Evolutionary conservation across 768 basidiomycete genomes (phyloP).

Genomic region (Termitomyces sp.): DNA sequence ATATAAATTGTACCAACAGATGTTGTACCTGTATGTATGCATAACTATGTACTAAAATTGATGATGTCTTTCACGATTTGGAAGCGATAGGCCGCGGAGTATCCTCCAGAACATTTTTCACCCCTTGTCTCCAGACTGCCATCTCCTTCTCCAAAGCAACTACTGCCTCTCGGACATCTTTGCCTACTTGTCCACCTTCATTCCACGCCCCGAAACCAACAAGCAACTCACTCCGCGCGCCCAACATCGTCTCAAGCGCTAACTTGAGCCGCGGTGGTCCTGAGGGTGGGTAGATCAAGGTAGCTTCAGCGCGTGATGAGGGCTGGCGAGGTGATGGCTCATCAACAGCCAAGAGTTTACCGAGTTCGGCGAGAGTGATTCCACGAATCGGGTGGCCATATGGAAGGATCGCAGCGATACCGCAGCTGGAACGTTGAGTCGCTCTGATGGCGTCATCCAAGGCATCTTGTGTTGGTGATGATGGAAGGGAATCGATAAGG

Average conservation of each 20-base stretch:
- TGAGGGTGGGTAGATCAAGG: conserved; percentile 54
- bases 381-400: conserved; percentile 75
- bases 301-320: conserved; percentile 10
- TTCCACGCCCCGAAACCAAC: conserved; percentile 69
- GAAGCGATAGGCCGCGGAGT: conserved; percentile 9
- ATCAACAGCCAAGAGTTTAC: conserved; percentile 76
- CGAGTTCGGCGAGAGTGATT: conserved; percentile 71
- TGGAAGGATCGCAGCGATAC: conserved; percentile 45
- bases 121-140: conserved; percentile 59
- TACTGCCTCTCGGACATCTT: conserved; percentile 51
- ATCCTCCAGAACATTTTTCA: conserved; percentile 53
- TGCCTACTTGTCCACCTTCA: conserved; percentile 70
- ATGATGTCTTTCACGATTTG: background rate
- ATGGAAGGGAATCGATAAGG: conserved; percentile 46
- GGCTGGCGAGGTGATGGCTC: conserved; percentile 46
- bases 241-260: conserved; percentile 59
- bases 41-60: background rate
- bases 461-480: conserved; percentile 35
- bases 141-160: conserved; percentile 70
- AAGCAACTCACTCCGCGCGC: conserved; percentile 54
- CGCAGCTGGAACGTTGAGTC: conserved; percentile 48
- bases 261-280: conserved; percentile 58
- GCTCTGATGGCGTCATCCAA: conserved; percentile 62
- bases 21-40: background rate
- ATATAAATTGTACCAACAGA: background rate